phyloP scores from a whole-genome alignment of 2,329 filamentous ascomycete genomes.

The Purpureocillium lavendulum region DNA sequence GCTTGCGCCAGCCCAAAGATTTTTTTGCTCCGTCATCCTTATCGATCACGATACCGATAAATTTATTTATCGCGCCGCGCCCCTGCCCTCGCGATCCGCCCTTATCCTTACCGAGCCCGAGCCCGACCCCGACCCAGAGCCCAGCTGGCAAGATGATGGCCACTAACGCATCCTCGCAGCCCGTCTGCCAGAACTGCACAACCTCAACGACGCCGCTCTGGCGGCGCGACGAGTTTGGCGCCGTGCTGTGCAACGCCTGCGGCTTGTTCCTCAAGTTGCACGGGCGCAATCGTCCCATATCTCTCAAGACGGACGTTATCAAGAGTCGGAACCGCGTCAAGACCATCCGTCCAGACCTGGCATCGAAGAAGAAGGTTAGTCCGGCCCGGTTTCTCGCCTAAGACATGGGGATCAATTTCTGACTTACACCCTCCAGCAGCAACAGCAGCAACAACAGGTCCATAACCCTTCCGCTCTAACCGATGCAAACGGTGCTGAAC shows the following conservation, averaged over 20 bases:
- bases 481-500: conserved; percentile 52
- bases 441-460: conserved; percentile 28
- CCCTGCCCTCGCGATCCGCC: conserved; percentile 13
- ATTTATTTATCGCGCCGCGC: conserved; percentile 20
- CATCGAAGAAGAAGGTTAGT: conserved; percentile 75
- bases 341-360: conserved; percentile 68
- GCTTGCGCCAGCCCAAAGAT: conserved; percentile 18
- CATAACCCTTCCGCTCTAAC: conserved; percentile 29
- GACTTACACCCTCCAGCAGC: conserved; percentile 5
- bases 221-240: conserved; percentile 92
- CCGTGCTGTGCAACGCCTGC: conserved; percentile 96
- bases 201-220: conserved; percentile 95
- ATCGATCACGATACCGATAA: conserved; percentile 24
- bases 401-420: background rate
- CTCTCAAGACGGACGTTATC: conserved; percentile 97
- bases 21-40: conserved; percentile 28
- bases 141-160: conserved; percentile 37
- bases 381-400: background rate
- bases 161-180: conserved; percentile 64
- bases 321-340: conserved; percentile 98
- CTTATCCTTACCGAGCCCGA: conserved; percentile 16
- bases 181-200: conserved; percentile 90
- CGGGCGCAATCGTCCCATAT: conserved; percentile 85
- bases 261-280: conserved; percentile 96
- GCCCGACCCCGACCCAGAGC: no score